These are phyloP conservation scores for Yarrowia bubula DNA, from an alignment of 805 yeast genomes.

Conservation along the genomic window DNA sequence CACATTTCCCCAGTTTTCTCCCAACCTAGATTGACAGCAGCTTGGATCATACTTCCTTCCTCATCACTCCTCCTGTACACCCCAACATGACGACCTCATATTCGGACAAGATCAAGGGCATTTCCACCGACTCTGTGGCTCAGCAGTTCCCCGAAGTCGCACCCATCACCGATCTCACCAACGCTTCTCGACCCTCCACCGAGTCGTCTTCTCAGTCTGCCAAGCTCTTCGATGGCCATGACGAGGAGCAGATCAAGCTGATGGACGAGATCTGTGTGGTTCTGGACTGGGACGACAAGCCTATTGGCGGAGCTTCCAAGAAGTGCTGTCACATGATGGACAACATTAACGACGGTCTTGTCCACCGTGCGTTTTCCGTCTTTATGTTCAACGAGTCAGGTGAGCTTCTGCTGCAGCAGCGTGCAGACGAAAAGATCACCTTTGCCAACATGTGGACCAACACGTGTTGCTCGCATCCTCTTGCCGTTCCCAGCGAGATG, in stretches of 20 bases:
- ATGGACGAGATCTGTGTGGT: conserved; percentile 98
- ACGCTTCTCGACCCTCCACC: conserved; percentile 30
- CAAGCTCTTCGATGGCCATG: conserved; percentile 77
- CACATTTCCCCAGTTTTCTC: no score
- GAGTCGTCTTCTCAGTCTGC: conserved; percentile 32
- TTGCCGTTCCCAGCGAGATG: conserved; percentile 76
- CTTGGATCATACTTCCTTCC: neutral
- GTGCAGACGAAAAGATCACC: conserved; percentile 95
- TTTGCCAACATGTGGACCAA: conserved; percentile 98
- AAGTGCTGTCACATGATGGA: conserved; percentile 74
- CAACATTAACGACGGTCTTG: conserved; percentile 78
- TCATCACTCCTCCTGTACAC: neutral
- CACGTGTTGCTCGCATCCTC: conserved; percentile 98
- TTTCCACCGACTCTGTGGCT: conserved; percentile 24
- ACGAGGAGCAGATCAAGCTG: conserved; percentile 86
- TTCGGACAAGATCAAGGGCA: conserved; percentile 15
- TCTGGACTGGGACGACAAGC: conserved; percentile 78
- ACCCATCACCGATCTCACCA: conserved; percentile 32
- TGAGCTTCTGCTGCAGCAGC: conserved; percentile 82
- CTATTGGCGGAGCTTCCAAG: conserved; percentile 92
- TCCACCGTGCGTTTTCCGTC: conserved; percentile 97
- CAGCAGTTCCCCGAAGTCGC: conserved; percentile 36
- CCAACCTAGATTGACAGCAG: neutral
- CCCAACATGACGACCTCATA: conserved; percentile 6
- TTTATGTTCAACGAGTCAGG: conserved; percentile 79